Base-by-base conservation (phyloP, 306 rosid genomes). In the Cercis canadensis region DNA sequence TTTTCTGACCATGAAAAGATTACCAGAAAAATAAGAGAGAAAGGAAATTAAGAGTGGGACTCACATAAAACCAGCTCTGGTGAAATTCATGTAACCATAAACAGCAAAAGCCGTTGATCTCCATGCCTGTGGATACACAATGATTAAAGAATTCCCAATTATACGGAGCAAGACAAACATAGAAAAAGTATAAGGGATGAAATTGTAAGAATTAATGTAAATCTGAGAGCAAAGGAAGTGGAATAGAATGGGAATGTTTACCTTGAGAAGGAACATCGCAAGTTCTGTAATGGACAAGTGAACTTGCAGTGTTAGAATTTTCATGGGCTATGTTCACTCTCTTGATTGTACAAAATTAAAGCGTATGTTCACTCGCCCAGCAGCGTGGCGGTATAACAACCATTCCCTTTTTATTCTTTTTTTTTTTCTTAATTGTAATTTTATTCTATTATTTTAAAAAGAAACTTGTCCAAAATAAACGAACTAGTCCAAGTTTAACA, bases 11-110 rank as follows among this genome's bases (percentile, higher is more conserved):
- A 51, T 36, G 57, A 32, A 4, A 34, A 10, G 6, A 58, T 47
- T 5, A 50, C 55, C 53, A 12, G 13, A 3, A 57, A 16, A 37
- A 8, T 5, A 39, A n/a, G 6, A 6, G 14, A 19, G 57, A 67
- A 31, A n/a, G 41, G 7, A 16, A 46, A 57, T 2, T 2, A 29
- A 2, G 15, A 47, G 62, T 6, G 58, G 82, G 52, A 76, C 75
- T 79, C 70, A 90, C 97, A 81, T 80, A 81, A 84, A 93, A 32
- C 80, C 97, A 67, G 96, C 58, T 72, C 88, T 93, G 81, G 98
- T 93, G 90, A 90, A 93, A 80, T 90, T 90, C 21, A 88, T 85
- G 70, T 85, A 94, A 8, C 98, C 98, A 80, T 85, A 90, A 36
- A 85, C 39, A 33, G 83, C 90, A 54, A 94, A 94, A 76, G 94